phyloP scores from a whole-genome alignment of 2,329 filamentous ascomycete genomes.

The Orbilia brochopaga region DNA sequence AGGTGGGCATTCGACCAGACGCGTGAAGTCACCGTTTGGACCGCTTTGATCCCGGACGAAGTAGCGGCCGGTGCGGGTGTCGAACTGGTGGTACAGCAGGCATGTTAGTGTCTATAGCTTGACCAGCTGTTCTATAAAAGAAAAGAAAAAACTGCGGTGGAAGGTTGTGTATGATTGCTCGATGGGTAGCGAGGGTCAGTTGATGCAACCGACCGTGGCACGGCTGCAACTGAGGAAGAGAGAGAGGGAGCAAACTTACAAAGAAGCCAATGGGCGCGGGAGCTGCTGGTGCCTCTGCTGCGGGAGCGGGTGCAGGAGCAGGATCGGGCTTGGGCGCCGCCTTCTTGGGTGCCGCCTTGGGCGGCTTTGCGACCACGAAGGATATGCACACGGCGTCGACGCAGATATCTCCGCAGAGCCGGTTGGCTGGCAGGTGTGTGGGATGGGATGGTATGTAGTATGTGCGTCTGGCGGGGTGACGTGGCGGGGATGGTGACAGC shows the following conservation, averaged over 20 bases:
- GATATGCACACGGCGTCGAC: background rate
- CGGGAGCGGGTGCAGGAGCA: background rate
- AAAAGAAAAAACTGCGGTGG: too few relatives aligned
- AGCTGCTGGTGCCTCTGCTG: background rate
- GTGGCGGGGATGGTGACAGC: too few relatives aligned
- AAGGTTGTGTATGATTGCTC: conserved; percentile 10
- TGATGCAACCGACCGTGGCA: background rate
- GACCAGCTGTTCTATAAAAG: too few relatives aligned
- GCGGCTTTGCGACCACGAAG: background rate
- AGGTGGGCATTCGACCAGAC: background rate
- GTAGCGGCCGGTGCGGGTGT: conserved; percentile 8
- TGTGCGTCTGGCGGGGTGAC: too few relatives aligned
- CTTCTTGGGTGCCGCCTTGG: background rate
- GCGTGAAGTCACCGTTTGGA: background rate
- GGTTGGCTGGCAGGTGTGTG: too few relatives aligned
- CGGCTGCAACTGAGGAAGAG: too few relatives aligned
- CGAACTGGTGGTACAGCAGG: conserved; percentile 10
- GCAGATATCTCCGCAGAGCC: too few relatives aligned
- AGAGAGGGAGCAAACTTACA: conserved; percentile 23
- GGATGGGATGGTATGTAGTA: too few relatives aligned
- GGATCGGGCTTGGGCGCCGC: background rate
- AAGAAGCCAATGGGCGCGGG: background rate
- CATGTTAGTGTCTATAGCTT: too few relatives aligned
- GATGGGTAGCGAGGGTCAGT: background rate
- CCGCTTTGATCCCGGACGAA: background rate